phyloP scores from a whole-genome alignment of 2,329 filamentous ascomycete species.

The Helicocarpus griseus region DNA sequence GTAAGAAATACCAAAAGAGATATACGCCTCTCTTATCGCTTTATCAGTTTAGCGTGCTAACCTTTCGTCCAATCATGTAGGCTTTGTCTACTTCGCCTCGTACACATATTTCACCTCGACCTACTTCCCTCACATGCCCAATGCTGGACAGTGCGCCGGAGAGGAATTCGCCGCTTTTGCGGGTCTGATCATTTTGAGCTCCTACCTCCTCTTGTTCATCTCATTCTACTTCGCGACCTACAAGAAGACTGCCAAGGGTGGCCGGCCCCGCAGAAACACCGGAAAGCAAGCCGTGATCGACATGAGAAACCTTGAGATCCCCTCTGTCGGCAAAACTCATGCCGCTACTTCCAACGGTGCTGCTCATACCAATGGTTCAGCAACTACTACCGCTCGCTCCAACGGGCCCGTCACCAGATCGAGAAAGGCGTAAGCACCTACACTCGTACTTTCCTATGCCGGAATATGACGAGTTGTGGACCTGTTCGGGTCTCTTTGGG shows the following conservation, averaged over 20 bases:
- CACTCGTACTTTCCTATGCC: too few species aligned
- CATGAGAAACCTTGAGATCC: conserved; percentile 63
- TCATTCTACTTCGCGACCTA: conserved; percentile 92
- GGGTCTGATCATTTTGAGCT: conserved; percentile 76
- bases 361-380: conserved; percentile 9
- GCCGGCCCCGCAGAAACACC: conserved; percentile 43
- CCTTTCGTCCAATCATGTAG: conserved; percentile 32
- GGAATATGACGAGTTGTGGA: too few species aligned
- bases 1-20: conserved; percentile 42
- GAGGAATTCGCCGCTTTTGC: conserved; percentile 87
- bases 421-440: conserved; percentile 35
- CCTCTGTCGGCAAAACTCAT: conserved; percentile 22
- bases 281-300: conserved; percentile 80
- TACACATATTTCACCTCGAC: conserved; percentile 88
- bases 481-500: too few species aligned
- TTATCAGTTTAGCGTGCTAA: background rate
- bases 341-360: conserved; percentile 20
- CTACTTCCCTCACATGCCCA: conserved; percentile 72
- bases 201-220: conserved; percentile 89
- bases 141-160: conserved; percentile 69
- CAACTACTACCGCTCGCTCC: conserved; percentile 29
- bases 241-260: conserved; percentile 45
- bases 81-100: conserved; percentile 89
- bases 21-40: too few species aligned
- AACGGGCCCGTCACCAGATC: conserved; percentile 38